Conservation (phyloP, 2,329 filamentous ascomycete genomes). For the Aaosphaeria arxii region DNA sequence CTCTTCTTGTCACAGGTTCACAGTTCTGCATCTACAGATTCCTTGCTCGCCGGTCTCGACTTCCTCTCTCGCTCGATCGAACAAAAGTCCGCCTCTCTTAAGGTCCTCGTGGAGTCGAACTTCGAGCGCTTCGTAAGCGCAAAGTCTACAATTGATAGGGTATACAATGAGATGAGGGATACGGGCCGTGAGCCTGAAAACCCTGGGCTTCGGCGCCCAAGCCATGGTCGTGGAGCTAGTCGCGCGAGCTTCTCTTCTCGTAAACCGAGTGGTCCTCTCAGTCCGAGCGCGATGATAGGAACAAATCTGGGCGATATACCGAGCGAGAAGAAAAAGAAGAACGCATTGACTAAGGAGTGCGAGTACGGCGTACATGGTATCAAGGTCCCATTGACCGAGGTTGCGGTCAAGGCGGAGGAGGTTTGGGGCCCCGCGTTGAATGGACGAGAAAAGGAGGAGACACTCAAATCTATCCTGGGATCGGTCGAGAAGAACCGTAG, state of each 20-base stretch:
- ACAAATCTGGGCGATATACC: slow-evolving; percentile 24
- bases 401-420: slow-evolving; percentile 91
- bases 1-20: slow-evolving; percentile 93
- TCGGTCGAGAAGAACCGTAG: slow-evolving; percentile 77
- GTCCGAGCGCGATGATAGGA: slow-evolving; percentile 16
- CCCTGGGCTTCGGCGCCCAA: slow-evolving; percentile 29
- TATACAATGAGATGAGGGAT: slow-evolving; percentile 90
- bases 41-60: slow-evolving; percentile 77
- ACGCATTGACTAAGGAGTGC: slow-evolving; percentile 86
- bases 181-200: slow-evolving; percentile 57
- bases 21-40: slow-evolving; percentile 76
- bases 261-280: slow-evolving; percentile 40
- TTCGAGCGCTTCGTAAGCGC: slow-evolving; percentile 97
- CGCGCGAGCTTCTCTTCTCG: slow-evolving; percentile 56
- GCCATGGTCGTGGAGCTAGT: slow-evolving; percentile 64
- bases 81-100: slow-evolving; percentile 94
- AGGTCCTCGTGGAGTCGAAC: slow-evolving; percentile 94
- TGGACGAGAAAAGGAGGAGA: slow-evolving; percentile 86
- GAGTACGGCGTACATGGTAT: slow-evolving; percentile 54
- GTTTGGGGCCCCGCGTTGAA: slow-evolving; percentile 95
- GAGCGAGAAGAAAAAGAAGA: slow-evolving; percentile 75
- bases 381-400: slow-evolving; percentile 81
- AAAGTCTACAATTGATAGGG: slow-evolving; percentile 97
- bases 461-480: slow-evolving; percentile 72
- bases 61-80: slow-evolving; percentile 89